Percentiles rank a stretch among this genome's conserved stretches.
Conservation (phyloP, 78 protist genomes). For the Isochrysis galbana region DNA sequence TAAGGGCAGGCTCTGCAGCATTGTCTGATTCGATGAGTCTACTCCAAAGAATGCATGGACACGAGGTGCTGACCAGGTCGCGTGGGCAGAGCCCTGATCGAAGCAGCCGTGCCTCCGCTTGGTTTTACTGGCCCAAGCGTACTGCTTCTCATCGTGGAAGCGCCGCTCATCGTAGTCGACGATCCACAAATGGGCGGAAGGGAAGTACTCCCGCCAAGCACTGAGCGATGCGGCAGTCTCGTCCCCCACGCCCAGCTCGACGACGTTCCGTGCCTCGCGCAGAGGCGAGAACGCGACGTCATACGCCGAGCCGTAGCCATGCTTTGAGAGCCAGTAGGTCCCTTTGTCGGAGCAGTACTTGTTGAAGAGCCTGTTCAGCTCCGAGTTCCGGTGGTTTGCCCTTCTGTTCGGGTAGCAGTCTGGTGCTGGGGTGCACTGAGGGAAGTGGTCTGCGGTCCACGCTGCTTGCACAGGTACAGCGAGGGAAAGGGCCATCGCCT, state of each 20-base stretch:
- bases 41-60: background rate
- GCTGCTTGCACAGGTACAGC: too few species aligned
- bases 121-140: background rate
- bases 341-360: background rate
- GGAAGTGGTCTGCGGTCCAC: too few species aligned
- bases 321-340: constrained; percentile 9
- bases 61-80: background rate
- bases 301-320: background rate
- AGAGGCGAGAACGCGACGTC: background rate
- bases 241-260: background rate
- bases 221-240: background rate
- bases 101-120: background rate
- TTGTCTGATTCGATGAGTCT: background rate
- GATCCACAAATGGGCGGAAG: background rate
- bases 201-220: background rate
- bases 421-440: too few species aligned
- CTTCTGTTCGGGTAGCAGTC: too few species aligned
- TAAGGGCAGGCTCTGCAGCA: background rate
- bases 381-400: too few species aligned
- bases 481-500: too few species aligned
- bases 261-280: background rate
- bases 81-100: background rate
- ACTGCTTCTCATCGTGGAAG: background rate
- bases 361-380: background rate
- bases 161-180: background rate